Percentiles rank a stretch among this genome's conserved stretches.
These are phyloP conservation scores for Cynanchum wilfordii DNA, from an alignment of 257 asterid species.

Conservation along the genomic window DNA sequence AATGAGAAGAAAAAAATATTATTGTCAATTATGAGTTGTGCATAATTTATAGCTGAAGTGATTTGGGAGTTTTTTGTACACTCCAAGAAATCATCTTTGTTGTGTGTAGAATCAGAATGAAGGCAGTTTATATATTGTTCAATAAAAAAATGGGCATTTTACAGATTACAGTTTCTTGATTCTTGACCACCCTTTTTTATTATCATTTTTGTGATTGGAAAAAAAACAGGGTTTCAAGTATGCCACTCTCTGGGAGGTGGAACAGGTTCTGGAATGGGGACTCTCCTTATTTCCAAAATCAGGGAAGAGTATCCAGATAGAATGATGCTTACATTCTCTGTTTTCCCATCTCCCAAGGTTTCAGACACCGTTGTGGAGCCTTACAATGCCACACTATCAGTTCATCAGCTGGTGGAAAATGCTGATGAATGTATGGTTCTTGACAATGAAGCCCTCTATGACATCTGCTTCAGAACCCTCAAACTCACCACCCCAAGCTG, in stretches of 20 bases:
- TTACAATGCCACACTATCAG: conserved; percentile 13
- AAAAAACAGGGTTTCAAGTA: conserved; percentile 11
- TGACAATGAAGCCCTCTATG: conserved; percentile 15
- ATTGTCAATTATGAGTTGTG: background rate
- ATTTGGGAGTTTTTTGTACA: background rate
- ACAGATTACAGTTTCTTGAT: background rate
- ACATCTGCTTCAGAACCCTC: conserved; percentile 14
- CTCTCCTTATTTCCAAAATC: conserved; percentile 11
- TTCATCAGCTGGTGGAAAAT: conserved; percentile 14
- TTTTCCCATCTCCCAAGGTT: conserved; percentile 11
- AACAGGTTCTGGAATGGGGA: conserved; percentile 15
- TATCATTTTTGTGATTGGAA: background rate
- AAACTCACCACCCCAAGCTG: conserved; percentile 13
- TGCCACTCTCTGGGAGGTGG: conserved; percentile 17
- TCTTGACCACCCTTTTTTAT: background rate
- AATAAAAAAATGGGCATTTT: background rate
- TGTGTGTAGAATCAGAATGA: background rate
- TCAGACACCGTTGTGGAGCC: conserved; percentile 17
- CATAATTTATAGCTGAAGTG: background rate
- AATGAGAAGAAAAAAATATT: too few species aligned
- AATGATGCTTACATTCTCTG: conserved; percentile 16
- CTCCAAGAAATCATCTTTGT: background rate
- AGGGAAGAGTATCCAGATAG: conserved; percentile 15
- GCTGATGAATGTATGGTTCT: conserved; percentile 17
- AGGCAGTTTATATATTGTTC: background rate